phyloP scores from a whole-genome alignment of 352 stramenopile species.

The Phytophthora quininea region DNA sequence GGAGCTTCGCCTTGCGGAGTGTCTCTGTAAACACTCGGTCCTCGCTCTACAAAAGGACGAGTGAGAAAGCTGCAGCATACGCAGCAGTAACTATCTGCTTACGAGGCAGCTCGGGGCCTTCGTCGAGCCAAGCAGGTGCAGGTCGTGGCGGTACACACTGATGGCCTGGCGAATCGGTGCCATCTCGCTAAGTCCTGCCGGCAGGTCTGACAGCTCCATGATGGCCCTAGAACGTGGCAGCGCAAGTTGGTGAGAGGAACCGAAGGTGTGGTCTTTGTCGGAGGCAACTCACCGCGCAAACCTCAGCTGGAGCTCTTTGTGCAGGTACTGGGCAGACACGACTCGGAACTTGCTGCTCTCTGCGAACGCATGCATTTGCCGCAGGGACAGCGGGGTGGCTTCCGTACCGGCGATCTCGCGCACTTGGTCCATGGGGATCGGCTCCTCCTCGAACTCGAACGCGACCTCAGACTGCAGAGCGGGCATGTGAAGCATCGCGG shows the following conservation, averaged over 20 bases:
- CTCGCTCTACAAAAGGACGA: constrained; percentile 17
- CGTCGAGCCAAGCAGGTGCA: constrained; percentile 39
- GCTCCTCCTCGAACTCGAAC: background rate
- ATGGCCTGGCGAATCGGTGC: constrained; percentile 55
- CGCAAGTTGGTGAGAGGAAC: background rate
- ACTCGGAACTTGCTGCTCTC: constrained; percentile 51
- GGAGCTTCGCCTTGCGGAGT: constrained; percentile 47
- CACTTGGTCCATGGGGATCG: constrained; percentile 60
- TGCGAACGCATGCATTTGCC: constrained; percentile 69
- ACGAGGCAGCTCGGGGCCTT: constrained; percentile 30
- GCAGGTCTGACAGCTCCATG: constrained; percentile 64
- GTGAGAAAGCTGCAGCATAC: too few relatives aligned
- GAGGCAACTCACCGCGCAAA: constrained; percentile 44
- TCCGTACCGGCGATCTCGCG: constrained; percentile 41
- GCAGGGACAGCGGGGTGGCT: constrained; percentile 62
- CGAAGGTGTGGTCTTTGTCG: background rate
- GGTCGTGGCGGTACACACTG: constrained; percentile 50
- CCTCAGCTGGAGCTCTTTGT: constrained; percentile 68
- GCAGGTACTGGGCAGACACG: constrained; percentile 54
- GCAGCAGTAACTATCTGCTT: too few relatives aligned
- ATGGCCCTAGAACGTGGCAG: constrained; percentile 45
- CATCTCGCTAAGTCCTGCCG: constrained; percentile 52
- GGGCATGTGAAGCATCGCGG: too few relatives aligned
- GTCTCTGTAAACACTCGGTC: constrained; percentile 58
- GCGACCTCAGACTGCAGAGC: too few relatives aligned